These are phyloP conservation scores for Onygenales sp. DNA, from an alignment of 2,329 filamentous ascomycete species.

Conservation along the genomic window DNA sequence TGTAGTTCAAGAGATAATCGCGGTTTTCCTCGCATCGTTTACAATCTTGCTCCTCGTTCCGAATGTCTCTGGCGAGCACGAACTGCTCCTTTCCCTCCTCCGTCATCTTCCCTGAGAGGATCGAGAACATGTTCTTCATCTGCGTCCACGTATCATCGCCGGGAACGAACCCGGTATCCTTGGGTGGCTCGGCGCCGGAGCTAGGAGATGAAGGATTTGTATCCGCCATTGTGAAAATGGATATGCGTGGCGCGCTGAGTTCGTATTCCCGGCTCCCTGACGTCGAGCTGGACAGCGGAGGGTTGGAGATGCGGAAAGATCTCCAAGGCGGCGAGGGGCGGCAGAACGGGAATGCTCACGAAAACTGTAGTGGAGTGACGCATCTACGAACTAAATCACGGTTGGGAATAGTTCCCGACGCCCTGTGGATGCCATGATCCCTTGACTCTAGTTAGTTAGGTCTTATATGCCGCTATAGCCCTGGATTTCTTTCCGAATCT, in stretches of 20 bases:
- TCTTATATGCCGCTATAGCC: neutral
- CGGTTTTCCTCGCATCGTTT: slow-evolving; percentile 69
- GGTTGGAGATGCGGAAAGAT: neutral
- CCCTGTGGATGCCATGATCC: neutral
- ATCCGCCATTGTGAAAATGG: slow-evolving; percentile 20
- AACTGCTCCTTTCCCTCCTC: slow-evolving; percentile 62
- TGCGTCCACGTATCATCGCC: slow-evolving; percentile 35
- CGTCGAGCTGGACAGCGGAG: no score
- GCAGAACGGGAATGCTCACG: slow-evolving; percentile 17
- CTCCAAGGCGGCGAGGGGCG: slow-evolving; percentile 16
- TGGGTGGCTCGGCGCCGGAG: slow-evolving; percentile 14
- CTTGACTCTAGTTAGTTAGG: neutral
- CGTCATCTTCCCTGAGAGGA: slow-evolving; percentile 65
- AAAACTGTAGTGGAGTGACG: no score
- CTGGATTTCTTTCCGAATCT: neutral
- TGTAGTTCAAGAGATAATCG: slow-evolving; percentile 76
- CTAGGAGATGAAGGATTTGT: slow-evolving; percentile 6
- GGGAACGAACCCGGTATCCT: slow-evolving; percentile 27
- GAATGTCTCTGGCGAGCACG: slow-evolving; percentile 64
- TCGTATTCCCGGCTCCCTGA: no score
- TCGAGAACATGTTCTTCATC: slow-evolving; percentile 82
- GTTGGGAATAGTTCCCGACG: neutral
- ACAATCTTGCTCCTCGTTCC: slow-evolving; percentile 71
- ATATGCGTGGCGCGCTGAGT: no score
- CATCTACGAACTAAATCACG: no score